These are phyloP conservation scores for Ustilago nuda DNA, from an alignment of 1,284 basidiomycete genomes.

Conservation along the genomic window DNA sequence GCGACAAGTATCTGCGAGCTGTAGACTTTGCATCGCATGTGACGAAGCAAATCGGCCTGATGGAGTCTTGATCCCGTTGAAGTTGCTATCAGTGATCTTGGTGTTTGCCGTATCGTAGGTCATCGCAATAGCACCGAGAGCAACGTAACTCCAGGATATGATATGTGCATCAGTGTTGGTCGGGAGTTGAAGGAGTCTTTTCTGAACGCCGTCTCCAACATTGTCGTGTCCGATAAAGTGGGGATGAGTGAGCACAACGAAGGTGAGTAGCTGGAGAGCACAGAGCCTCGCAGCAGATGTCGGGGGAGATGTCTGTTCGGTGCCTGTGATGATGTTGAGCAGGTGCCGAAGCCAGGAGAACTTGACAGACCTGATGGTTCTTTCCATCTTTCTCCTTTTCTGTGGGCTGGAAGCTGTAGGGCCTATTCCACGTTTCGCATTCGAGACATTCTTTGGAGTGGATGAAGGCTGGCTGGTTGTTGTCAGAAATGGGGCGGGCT, in stretches of 20 bases:
- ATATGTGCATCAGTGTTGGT: conserved; percentile 15
- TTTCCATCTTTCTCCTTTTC: conserved; percentile 19
- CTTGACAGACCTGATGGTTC: neutral
- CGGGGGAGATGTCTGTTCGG: neutral
- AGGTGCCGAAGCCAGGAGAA: neutral
- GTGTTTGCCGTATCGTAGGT: neutral
- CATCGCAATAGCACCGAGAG: conserved; percentile 9
- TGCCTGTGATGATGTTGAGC: conserved; percentile 7
- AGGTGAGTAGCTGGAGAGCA: conserved; percentile 30
- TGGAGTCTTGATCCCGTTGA: neutral
- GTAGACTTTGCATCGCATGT: conserved; percentile 22
- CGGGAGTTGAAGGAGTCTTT: conserved; percentile 7
- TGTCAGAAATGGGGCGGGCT: conserved; percentile 2
- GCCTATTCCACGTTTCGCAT: conserved; percentile 18
- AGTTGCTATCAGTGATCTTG: neutral
- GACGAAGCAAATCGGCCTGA: conserved; percentile 1
- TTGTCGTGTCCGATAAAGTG: conserved; percentile 7
- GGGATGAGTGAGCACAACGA: conserved; percentile 18
- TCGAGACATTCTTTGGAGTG: conserved; percentile 8
- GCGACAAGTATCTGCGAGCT: conserved; percentile 24
- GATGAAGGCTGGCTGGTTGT: conserved; percentile 5
- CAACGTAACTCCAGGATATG: conserved; percentile 29
- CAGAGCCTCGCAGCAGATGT: conserved; percentile 12
- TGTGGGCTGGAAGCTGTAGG: conserved; percentile 17
- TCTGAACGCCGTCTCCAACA: neutral